Conservation (phyloP, 192 early-diverging fungal species). For the Rhizophagus sp. region DNA sequence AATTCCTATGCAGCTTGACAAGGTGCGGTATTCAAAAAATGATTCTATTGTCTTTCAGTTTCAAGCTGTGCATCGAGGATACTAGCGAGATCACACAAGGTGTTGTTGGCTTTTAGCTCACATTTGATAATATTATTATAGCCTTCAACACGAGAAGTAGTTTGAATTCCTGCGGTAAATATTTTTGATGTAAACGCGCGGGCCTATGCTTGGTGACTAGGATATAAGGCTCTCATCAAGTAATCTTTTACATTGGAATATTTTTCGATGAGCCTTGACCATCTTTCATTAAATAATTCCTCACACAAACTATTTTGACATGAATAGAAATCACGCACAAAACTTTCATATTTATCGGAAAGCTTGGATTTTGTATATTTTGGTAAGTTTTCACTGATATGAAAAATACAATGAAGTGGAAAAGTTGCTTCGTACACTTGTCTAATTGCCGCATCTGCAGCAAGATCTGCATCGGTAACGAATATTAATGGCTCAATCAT, state of each 20-base stretch:
- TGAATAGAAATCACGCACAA: constrained; percentile 6
- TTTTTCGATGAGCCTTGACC: neutral
- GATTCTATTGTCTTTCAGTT: neutral
- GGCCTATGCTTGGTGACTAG: neutral
- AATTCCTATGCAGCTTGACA: neutral
- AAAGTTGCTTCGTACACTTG: no score
- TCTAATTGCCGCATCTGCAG: no score
- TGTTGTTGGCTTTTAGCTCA: neutral
- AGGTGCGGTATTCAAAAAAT: constrained; percentile 15
- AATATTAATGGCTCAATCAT: no score
- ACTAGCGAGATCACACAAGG: no score
- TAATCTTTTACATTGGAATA: neutral
- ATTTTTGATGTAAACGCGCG: neutral
- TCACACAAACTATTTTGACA: no score
- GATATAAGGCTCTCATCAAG: no score
- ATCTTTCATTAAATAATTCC: no score
- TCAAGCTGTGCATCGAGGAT: neutral
- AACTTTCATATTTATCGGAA: neutral
- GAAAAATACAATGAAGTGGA: no score
- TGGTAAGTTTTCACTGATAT: no score
- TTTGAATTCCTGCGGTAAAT: constrained; percentile 8
- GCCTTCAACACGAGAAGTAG: neutral
- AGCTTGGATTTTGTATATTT: neutral
- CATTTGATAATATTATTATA: constrained; percentile 19
- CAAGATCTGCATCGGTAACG: no score